Base-by-base conservation (phyloP, 345 rosid genomes). In the Noccaea caerulescens region DNA sequence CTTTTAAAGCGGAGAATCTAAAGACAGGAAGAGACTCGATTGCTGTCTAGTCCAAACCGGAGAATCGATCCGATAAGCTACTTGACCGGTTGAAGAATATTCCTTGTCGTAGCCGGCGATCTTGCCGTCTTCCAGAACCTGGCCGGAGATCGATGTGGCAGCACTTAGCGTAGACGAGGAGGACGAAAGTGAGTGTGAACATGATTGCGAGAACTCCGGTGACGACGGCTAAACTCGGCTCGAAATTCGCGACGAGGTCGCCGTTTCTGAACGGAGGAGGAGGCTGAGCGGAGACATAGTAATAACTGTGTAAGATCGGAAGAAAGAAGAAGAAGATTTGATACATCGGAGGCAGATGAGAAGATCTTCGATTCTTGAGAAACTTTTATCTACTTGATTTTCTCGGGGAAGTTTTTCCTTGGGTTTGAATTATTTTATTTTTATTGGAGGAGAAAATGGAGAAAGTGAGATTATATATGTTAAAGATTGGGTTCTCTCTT, bases 11-110 rank as follows among this genome's bases (percentile, higher is more conserved):
- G 0, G 96, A 86, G 86, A 91, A 93, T 59, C 78, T 76, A 72
- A 93, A 93, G 83, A 93, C 85, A 63, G 98, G 98, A 32, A 93
- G 97, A 0, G 96, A 86, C 57, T 91, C 89, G 0, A 93, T 80
- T 8, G 83, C 89, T 0, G 85, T 78, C 75, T 89, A 84, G 65
- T 93, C 94, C 7, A 93, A 82, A 14, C 98, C 98, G 0, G 98
- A 91, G 66, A 85, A 85, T 41, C 85, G 76, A 8, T 79, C 80
- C 18, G 88, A 86, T 2, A 68, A 36, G n/a, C 13, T 3, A 34
- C 71, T 67, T 23, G 78, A 75, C 57, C 73, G 55, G 56, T 68
- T 75, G 9, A 73, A 73, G 64, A 73, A 73, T 27, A 73, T 57
- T 12, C 77, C 77, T 13, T 73, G 77, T 2, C 42, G 43, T 7